phyloP scores from a whole-genome alignment of 208 protist genomes.

The Acanthamoeba rhysodes region DNA sequence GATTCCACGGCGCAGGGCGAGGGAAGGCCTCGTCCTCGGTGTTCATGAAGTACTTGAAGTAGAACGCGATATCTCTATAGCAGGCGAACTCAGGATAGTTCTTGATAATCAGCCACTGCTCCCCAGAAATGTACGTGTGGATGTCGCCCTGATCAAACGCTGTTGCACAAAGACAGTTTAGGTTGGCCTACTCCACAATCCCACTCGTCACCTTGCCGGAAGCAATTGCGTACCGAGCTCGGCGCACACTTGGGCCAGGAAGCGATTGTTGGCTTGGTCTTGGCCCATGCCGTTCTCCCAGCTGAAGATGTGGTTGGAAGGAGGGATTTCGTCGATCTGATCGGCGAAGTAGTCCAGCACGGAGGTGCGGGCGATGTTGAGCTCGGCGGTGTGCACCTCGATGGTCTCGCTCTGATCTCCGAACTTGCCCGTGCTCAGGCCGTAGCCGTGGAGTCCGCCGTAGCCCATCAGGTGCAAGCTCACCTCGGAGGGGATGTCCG shows the following conservation, averaged over 20 bases:
- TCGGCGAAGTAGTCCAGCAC: conserved; percentile 90
- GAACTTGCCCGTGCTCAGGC: conserved; percentile 80
- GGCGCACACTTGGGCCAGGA: conserved; percentile 44
- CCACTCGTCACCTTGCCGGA: neutral
- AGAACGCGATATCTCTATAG: conserved; percentile 88
- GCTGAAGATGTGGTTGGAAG: conserved; percentile 68
- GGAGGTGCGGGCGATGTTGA: conserved; percentile 87
- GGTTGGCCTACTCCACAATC: no score
- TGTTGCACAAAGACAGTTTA: neutral
- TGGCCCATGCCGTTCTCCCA: conserved; percentile 71
- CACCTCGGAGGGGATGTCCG: conserved; percentile 82
- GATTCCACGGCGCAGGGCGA: conserved; percentile 79
- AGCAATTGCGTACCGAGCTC: conserved; percentile 22
- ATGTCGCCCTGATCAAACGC: conserved; percentile 74
- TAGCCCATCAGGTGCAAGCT: conserved; percentile 86
- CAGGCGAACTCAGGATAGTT: conserved; percentile 85
- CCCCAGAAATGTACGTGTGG: conserved; percentile 81
- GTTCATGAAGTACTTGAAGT: conserved; percentile 89
- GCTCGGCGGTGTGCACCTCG: conserved; percentile 84
- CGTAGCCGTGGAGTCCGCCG: conserved; percentile 74
- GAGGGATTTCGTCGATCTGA: conserved; percentile 74
- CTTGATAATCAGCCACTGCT: conserved; percentile 78
- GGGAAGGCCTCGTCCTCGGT: conserved; percentile 84
- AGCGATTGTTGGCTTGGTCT: conserved; percentile 40
- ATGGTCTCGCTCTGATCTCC: conserved; percentile 84